phyloP scores from a whole-genome alignment of 2,329 filamentous ascomycete species.

The Sordariomycetes sp. region DNA sequence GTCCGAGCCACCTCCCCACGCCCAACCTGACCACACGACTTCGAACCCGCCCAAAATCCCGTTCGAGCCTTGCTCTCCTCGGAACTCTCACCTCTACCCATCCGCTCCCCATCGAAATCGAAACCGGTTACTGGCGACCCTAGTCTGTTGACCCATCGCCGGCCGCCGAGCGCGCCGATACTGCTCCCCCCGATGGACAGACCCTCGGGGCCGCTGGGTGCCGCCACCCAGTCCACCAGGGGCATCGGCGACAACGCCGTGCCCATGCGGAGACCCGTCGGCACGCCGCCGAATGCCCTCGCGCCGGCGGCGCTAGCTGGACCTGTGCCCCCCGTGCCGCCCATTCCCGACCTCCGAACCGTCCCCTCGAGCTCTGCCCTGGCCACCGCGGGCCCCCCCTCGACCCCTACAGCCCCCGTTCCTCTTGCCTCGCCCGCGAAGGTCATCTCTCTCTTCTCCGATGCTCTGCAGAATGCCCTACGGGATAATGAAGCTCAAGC shows the following conservation, averaged over 20 bases:
- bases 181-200: slow-evolving; percentile 8
- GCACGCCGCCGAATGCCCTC: slow-evolving; percentile 26
- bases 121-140: neutral
- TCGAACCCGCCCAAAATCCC: neutral
- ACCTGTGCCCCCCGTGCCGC: slow-evolving; percentile 25
- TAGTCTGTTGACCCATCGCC: neutral
- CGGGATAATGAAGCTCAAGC: slow-evolving; percentile 55
- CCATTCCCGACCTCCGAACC: slow-evolving; percentile 36
- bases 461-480: slow-evolving; percentile 57
- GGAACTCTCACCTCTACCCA: neutral
- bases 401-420: slow-evolving; percentile 20
- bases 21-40: neutral
- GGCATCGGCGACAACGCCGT: slow-evolving; percentile 26
- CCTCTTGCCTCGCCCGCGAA: slow-evolving; percentile 22
- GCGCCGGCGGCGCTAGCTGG: slow-evolving; percentile 12
- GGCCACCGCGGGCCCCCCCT: slow-evolving; percentile 35
- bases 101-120: neutral
- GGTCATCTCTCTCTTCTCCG: slow-evolving; percentile 53
- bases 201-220: slow-evolving; percentile 16
- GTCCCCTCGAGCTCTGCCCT: slow-evolving; percentile 34
- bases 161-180: neutral
- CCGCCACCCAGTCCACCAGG: slow-evolving; percentile 22
- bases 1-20: neutral
- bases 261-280: slow-evolving; percentile 19
- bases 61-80: neutral